phyloP scores from a whole-genome alignment of 2,329 filamentous ascomycete species.

The Acarospora socialis region DNA sequence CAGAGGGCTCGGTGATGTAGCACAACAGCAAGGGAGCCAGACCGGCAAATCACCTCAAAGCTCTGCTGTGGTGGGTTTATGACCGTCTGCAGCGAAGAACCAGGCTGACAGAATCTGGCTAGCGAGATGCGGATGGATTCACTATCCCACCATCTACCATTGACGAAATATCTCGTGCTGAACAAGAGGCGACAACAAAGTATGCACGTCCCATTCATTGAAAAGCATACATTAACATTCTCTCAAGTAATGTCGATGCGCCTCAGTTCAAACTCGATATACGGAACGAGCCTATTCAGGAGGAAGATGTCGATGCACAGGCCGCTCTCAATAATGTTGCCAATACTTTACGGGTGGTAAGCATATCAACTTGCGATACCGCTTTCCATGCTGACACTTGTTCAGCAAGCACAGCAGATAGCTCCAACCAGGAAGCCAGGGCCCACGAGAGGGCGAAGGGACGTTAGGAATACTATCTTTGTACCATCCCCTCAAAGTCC shows the following conservation, averaged over 20 bases:
- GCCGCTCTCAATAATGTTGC: constrained; percentile 35
- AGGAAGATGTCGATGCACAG: constrained; percentile 35
- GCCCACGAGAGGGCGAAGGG: constrained; percentile 74
- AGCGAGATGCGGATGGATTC: constrained; percentile 62
- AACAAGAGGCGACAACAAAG: constrained; percentile 29
- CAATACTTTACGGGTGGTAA: constrained; percentile 32
- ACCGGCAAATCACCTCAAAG: not conserved
- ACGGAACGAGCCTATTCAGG: constrained; percentile 34
- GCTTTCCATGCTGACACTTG: constrained; percentile 12
- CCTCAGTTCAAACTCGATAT: constrained; percentile 33
- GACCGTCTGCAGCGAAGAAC: not conserved
- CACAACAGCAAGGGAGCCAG: constrained; percentile 3
- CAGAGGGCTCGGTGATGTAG: constrained; percentile 6
- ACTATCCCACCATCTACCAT: constrained; percentile 47
- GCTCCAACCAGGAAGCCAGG: constrained; percentile 53
- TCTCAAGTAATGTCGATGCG: constrained; percentile 29
- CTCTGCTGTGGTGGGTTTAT: constrained; percentile 3
- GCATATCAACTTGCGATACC: constrained; percentile 9
- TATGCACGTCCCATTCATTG: too few relatives aligned
- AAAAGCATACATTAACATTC: too few relatives aligned
- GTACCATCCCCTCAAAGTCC: constrained; percentile 39
- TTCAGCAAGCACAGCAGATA: constrained; percentile 30
- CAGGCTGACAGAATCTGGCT: constrained; percentile 19
- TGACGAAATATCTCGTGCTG: constrained; percentile 30
- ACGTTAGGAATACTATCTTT: constrained; percentile 84